A percentile compares a stretch with the other conserved stretches of the same genome.
These are phyloP conservation scores for Pyrus pyrifolia DNA, from an alignment of 306 rosid species.

Conservation along the genomic window DNA sequence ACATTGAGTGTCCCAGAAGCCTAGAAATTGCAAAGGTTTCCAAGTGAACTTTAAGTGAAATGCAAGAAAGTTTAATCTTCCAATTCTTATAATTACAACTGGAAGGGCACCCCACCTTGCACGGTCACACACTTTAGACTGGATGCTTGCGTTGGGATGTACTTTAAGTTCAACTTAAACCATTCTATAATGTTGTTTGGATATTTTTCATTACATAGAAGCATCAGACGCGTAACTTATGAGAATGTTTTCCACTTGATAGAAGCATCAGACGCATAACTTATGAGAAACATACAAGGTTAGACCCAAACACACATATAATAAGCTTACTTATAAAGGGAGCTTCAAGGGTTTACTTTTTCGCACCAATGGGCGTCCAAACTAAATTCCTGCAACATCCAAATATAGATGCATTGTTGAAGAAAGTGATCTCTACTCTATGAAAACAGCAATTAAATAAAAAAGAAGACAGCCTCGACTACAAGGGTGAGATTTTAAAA, in stretches of 20 bases:
- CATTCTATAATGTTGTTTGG: neutral
- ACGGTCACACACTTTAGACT: neutral
- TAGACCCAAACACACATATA: slow-evolving; percentile 30
- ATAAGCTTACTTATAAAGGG: slow-evolving; percentile 51
- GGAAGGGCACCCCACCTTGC: neutral
- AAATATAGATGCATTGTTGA: slow-evolving; percentile 62
- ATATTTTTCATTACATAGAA: neutral
- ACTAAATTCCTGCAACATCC: slow-evolving; percentile 65
- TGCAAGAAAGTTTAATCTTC: neutral
- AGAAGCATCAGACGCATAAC: neutral
- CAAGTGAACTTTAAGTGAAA: neutral
- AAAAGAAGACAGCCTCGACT: neutral
- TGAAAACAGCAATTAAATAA: slow-evolving; percentile 21
- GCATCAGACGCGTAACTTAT: neutral
- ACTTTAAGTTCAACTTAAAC: neutral
- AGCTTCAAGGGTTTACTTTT: slow-evolving; percentile 63
- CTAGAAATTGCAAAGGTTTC: neutral
- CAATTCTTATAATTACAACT: neutral
- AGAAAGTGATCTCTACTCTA: slow-evolving; percentile 42
- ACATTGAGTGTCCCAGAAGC: neutral
- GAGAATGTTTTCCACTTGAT: neutral
- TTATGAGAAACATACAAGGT: slow-evolving; percentile 20
- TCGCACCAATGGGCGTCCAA: slow-evolving; percentile 46
- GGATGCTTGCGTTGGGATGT: neutral
- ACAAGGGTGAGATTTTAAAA: slow-evolving; percentile 6